Evolutionary conservation across 2,329 filamentous ascomycete genomes (phyloP), one percentile per base, ranked within the genome.

Genomic region (Helicocarpus griseus): DNA sequence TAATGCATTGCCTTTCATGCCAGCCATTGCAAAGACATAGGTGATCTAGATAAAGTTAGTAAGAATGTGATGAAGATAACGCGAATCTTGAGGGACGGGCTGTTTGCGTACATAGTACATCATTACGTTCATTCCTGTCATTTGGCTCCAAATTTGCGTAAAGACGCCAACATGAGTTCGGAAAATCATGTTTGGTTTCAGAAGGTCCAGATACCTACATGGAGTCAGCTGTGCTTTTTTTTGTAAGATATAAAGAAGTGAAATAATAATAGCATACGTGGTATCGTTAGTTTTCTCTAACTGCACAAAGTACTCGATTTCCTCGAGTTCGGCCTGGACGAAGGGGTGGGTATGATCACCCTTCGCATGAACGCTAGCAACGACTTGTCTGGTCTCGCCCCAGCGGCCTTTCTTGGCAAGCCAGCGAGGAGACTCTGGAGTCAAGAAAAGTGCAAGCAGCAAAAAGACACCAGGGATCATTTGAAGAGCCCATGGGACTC

Each of bases 111-210:
- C 74, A 53, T 83, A 82, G 63, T 81, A 80, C 58, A 77, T 75
- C 41, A 77, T 77, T 2, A 79, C 75, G 48, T 81, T 81, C 48
- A 78, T 79, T 5, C 78, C 78, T 0, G 77, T 72, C 14, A 81
- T 61, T 45, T 81, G 78, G 38, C 79, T 77, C 77, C 70, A 81
- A 14, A 80, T 73, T 62, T 81, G 78, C 0, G 74, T 77, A 21
- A 72, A 74, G 13, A 77, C 65, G 3, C 73, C 77, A 47, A 73
- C 77, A 56, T 82, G 72, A 5, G 83, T 85, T 29, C 85, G 78
- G 69, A 87, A 84, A 63, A 87, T 73, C 81, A 87, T 87, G 13
- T 72, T 71, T 1, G 85, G 85, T 57, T 76, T 78, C 69, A 91
- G 77, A 0, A 93, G 76, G 62, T 90, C 86, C 1, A 82, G 58